Evolutionary conservation across 164 flowering plant genomes (phyloP).

Genomic region (Liriodendron chinense): DNA sequence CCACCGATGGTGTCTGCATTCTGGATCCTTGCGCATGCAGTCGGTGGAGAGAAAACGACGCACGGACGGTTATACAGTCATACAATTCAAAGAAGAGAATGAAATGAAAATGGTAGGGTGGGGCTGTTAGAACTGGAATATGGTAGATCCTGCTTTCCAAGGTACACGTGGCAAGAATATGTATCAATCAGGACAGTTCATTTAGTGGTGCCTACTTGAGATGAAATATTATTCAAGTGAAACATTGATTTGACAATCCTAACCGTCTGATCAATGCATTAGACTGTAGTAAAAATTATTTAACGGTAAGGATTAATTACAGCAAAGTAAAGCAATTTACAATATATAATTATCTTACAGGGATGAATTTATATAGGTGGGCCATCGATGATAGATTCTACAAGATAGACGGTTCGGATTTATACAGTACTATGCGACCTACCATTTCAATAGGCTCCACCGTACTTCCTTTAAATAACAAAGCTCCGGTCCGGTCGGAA

Average conservation of each 20-base stretch:
- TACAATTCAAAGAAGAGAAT: background rate
- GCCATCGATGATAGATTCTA: background rate
- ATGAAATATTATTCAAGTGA: too few relatives aligned
- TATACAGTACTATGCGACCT: background rate
- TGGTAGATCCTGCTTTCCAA: background rate
- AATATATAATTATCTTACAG: too few relatives aligned
- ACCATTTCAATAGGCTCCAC: background rate
- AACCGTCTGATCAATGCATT: background rate
- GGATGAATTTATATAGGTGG: background rate
- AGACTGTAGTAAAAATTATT: background rate
- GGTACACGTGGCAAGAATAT: background rate
- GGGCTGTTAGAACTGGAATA: background rate
- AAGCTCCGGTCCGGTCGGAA: background rate
- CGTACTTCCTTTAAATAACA: background rate
- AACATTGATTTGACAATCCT: too few relatives aligned
- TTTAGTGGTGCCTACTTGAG: too few relatives aligned
- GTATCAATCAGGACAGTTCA: too few relatives aligned
- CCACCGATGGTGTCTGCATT: background rate
- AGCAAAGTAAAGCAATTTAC: background rate
- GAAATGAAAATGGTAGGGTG: background rate
- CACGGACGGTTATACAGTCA: background rate
- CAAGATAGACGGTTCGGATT: background rate
- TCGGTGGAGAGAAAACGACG: background rate
- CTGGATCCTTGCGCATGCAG: background rate
- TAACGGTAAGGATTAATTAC: too few relatives aligned